Evolutionary conservation across 2,329 filamentous ascomycete genomes (phyloP), one percentile per base, ranked within the genome.

Genomic region (Thermothelomyces thermophilus): DNA sequence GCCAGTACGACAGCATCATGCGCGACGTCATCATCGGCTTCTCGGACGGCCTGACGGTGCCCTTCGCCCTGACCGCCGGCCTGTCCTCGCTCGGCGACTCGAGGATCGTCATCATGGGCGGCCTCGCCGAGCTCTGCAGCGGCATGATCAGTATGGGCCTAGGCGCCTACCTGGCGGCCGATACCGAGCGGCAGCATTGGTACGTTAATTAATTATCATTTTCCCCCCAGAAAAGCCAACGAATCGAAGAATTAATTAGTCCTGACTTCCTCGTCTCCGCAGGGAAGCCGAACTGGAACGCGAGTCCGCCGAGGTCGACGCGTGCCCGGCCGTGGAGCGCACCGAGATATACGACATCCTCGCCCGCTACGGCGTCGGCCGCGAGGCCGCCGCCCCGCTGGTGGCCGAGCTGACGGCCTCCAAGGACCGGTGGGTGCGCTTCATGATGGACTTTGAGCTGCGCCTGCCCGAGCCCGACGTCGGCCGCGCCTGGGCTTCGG

Each of bases 61-160:
- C 86, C 0, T 90, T 90, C 58, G 86, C 86, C 14, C 72, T 90
- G 33, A 89, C 84, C 0, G 86, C 87, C 0, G 86, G 86, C 13
- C 73, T 90, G 1, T 83, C 80, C 2, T 76, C 75, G 44, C 70
- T 86, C 40, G 82, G 82, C n/a, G 73, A 79, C 62, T 82, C 80
- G 28, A 76, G 74, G 42, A 76, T 84, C 3, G 82, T 86, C 56
- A 79, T 91, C 51, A 80, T 85, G 56, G 86, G 83, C 45, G 86
- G 86, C 6, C 71, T 87, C 26, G 86, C 86, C 4, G 86, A 90
- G 70, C 74, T 90, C 42, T 84, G 87, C 62, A 83, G 83, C 0
- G 86, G 86, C 16, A 81, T 83, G 57, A 87, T 90, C 57, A 84
- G 79, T 47, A 90, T 90, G 86, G 86, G 86, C 1, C 71, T 90